Evolutionary conservation across 2,329 filamentous ascomycete genomes (phyloP).

Genomic region (Intubia oerlemansii): DNA sequence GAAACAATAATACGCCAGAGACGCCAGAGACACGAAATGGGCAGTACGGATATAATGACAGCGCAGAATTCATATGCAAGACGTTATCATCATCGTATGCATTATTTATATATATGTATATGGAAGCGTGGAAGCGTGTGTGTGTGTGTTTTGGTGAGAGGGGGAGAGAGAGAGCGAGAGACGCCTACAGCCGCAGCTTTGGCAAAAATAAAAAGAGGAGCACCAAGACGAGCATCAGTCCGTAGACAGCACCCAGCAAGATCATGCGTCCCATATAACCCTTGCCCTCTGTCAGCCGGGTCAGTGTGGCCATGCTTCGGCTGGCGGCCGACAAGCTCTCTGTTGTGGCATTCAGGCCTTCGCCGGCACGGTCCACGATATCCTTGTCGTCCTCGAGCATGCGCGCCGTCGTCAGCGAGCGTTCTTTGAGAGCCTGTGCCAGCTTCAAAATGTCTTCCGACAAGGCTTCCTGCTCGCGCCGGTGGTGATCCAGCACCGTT

Average conservation of each 20-base stretch:
- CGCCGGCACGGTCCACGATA: slow-evolving; percentile 46
- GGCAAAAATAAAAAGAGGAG: slow-evolving; percentile 70
- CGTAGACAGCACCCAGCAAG: slow-evolving; percentile 68
- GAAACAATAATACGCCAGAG: too few species aligned
- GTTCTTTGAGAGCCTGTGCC: slow-evolving; percentile 56
- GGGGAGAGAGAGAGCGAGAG: background rate
- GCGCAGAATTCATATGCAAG: too few species aligned
- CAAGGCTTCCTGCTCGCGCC: slow-evolving; percentile 62
- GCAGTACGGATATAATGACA: too few species aligned
- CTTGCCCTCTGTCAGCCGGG: slow-evolving; percentile 66
- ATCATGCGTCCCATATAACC: slow-evolving; percentile 73
- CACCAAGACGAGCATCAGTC: slow-evolving; percentile 56
- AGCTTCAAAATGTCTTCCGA: slow-evolving; percentile 65
- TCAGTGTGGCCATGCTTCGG: slow-evolving; percentile 54
- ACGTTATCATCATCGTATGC: too few species aligned
- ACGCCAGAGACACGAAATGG: too few species aligned
- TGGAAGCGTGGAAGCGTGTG: too few species aligned
- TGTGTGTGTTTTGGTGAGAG: background rate
- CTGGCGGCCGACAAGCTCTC: slow-evolving; percentile 56
- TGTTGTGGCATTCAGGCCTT: slow-evolving; percentile 59
- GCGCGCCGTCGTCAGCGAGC: slow-evolving; percentile 47
- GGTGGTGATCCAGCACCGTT: slow-evolving; percentile 53
- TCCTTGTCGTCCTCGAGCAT: slow-evolving; percentile 54
- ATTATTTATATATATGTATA: too few species aligned
- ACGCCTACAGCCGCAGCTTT: slow-evolving; percentile 39